Percentiles rank a stretch among this genome's conserved stretches.
Evolutionary conservation across 1,139 yeast genomes (phyloP).

Genomic region (Magnusiomyces tetraspermus): DNA sequence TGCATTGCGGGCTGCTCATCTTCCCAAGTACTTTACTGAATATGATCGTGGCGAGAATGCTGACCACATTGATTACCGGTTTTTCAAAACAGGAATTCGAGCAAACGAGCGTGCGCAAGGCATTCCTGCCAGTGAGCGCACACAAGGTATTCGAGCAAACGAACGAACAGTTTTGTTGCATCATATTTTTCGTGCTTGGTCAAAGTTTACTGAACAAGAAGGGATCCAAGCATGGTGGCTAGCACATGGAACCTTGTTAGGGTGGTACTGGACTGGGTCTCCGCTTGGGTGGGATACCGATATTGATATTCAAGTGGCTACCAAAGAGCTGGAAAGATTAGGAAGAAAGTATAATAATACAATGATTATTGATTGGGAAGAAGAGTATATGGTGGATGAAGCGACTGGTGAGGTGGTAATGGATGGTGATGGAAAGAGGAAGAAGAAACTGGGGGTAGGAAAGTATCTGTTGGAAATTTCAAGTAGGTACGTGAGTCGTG

Average conservation of each 20-base stretch:
- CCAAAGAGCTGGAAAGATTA: constrained; percentile 44
- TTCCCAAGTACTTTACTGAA: not conserved
- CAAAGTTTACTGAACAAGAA: constrained; percentile 45
- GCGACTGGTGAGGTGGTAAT: not conserved
- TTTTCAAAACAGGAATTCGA: not conserved
- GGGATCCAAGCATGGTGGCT: constrained; percentile 46
- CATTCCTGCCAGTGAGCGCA: constrained; percentile 12
- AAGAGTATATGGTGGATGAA: not conserved
- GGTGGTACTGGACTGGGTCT: constrained; percentile 60
- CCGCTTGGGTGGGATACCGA: constrained; percentile 68
- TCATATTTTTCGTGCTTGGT: constrained; percentile 48
- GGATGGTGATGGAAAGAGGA: constrained; percentile 37
- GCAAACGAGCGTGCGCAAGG: not conserved
- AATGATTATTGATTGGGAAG: constrained; percentile 51
- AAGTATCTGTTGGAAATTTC: constrained; percentile 40
- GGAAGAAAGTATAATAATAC: constrained; percentile 45
- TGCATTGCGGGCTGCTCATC: not conserved
- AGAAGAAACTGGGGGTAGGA: constrained; percentile 51
- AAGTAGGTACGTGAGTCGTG: constrained; percentile 31
- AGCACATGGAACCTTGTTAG: constrained; percentile 58
- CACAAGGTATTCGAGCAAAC: constrained; percentile 15
- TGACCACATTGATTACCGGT: constrained; percentile 1
- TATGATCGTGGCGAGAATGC: not conserved
- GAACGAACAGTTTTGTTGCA: constrained; percentile 29
- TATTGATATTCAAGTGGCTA: constrained; percentile 60